A percentile compares a stretch with the other conserved stretches of the same genome.
phyloP scores from a whole-genome alignment of 805 yeast species.

The Starmerella apis region DNA sequence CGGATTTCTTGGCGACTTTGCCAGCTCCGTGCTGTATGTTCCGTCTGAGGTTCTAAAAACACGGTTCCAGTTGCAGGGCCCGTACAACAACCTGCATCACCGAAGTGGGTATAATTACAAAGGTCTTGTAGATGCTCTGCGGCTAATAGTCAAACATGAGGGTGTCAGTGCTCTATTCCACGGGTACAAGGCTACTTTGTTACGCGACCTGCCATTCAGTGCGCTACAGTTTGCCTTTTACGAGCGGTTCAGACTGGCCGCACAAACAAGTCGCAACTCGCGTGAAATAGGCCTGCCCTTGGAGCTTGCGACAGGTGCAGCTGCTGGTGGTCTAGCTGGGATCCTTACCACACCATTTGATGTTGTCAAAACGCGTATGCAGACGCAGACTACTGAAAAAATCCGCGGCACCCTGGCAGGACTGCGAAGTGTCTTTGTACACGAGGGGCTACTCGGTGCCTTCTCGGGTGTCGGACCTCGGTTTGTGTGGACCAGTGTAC shows the following conservation, averaged over 20 bases:
- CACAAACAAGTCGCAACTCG: constrained; percentile 29
- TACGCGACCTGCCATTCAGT: constrained; percentile 88
- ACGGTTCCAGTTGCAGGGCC: constrained; percentile 84
- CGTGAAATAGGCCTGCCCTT: constrained; percentile 34
- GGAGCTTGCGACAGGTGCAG: constrained; percentile 83
- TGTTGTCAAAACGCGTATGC: constrained; percentile 84
- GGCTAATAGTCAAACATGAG: constrained; percentile 53
- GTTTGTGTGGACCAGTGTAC: constrained; percentile 91
- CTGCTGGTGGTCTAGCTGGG: constrained; percentile 92
- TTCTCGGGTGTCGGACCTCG: constrained; percentile 96
- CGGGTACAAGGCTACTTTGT: constrained; percentile 90
- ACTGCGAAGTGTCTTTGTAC: constrained; percentile 45
- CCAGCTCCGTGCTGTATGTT: constrained; percentile 78
- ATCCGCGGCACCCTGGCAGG: constrained; percentile 45
- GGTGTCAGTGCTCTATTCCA: constrained; percentile 68
- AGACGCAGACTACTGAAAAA: constrained; percentile 51
- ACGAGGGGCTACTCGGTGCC: constrained; percentile 69
- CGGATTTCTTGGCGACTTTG: constrained; percentile 90
- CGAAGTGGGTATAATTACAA: constrained; percentile 77
- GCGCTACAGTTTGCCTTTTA: constrained; percentile 94
- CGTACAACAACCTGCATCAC: constrained; percentile 66
- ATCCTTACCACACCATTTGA: constrained; percentile 81
- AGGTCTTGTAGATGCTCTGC: constrained; percentile 61
- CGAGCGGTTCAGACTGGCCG: constrained; percentile 45
- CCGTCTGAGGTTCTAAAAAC: constrained; percentile 94